Evolutionary conservation across 495 filamentous ascomycete genomes (phyloP).

Genomic region (Emericellopsis terricola): DNA sequence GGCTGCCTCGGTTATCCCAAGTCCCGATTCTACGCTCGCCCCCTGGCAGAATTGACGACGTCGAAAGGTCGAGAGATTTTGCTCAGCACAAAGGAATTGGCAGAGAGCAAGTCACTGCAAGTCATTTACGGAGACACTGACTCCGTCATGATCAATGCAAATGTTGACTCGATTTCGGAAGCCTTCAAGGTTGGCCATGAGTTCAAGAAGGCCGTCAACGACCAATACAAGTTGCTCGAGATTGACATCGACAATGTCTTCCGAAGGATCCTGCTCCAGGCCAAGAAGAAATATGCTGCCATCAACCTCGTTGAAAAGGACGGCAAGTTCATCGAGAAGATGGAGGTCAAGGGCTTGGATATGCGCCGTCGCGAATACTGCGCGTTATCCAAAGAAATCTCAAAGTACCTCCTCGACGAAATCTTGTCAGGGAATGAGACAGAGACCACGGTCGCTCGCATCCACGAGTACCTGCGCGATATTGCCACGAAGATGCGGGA

Average conservation of each 20-base stretch:
- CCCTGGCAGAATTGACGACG: conserved; percentile 87
- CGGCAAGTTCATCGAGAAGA: conserved; percentile 80
- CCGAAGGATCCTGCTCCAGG: conserved; percentile 78
- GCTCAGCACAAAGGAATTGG: conserved; percentile 81
- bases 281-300: conserved; percentile 98
- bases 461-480: conserved; percentile 82
- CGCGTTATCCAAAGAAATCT: conserved; percentile 82
- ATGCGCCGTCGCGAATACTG: conserved; percentile 97
- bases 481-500: conserved; percentile 70
- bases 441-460: conserved; percentile 70
- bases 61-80: conserved; percentile 97
- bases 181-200: conserved; percentile 69
- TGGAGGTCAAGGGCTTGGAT: conserved; percentile 96
- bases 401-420: conserved; percentile 65
- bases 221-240: conserved; percentile 74
- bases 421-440: conserved; percentile 87
- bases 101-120: conserved; percentile 68
- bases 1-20: conserved; percentile 92
- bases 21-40: conserved; percentile 91
- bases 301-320: conserved; percentile 82
- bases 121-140: conserved; percentile 99
- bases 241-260: conserved; percentile 99
- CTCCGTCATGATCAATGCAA: conserved; percentile 99
- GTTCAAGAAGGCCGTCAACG: conserved; percentile 58
- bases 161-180: conserved; percentile 81